phyloP scores from a whole-genome alignment of 148 eudicot species.

The Heliosperma pusillum region DNA sequence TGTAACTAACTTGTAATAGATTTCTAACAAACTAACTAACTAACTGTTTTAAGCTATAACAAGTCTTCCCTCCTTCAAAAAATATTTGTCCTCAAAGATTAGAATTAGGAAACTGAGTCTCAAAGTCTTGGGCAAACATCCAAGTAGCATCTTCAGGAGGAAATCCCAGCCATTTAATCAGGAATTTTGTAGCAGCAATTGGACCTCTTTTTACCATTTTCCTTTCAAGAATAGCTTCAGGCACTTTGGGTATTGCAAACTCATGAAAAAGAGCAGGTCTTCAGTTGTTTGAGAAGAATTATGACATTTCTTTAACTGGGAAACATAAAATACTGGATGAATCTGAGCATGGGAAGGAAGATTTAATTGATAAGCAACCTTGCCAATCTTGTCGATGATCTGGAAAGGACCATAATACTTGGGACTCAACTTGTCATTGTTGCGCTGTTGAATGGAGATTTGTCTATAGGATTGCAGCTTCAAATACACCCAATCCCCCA shows the following conservation, averaged over 20 bases:
- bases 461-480: conserved; percentile 1
- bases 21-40: too few species aligned
- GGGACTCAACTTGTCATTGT: not conserved
- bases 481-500: not conserved
- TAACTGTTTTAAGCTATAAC: too few species aligned
- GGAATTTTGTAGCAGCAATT: not conserved
- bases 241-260: not conserved
- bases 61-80: too few species aligned
- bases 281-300: not conserved
- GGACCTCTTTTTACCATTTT: too few species aligned
- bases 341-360: not conserved
- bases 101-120: not conserved
- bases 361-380: not conserved
- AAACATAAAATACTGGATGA: not conserved
- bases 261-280: not conserved
- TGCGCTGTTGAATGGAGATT: not conserved
- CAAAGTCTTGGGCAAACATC: not conserved
- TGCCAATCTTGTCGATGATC: too few species aligned
- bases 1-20: too few species aligned
- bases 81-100: too few species aligned
- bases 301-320: not conserved
- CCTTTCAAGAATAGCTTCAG: not conserved
- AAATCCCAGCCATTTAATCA: not conserved
- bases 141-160: conserved; percentile 2
- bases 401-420: conserved; percentile 7